Conservation (phyloP, 2,329 filamentous ascomycete genomes). For the Diaporthe helianthi region DNA sequence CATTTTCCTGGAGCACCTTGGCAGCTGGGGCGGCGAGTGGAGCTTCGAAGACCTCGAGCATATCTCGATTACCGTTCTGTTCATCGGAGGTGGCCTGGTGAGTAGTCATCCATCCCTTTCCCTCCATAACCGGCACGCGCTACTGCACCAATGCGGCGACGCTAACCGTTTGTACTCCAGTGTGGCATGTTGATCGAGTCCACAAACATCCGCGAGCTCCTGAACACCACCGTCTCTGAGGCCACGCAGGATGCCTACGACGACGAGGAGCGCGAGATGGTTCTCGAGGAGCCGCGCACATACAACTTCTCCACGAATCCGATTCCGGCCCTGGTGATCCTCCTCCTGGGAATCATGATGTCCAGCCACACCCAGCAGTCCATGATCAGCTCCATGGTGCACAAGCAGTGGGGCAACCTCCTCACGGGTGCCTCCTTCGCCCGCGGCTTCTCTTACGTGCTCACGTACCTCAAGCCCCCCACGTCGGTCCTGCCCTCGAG, state of each 20-base stretch:
- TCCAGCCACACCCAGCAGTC: conserved; percentile 84
- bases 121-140: conserved; percentile 14
- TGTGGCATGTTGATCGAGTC: conserved; percentile 89
- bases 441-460: conserved; percentile 78
- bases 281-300: conserved; percentile 65
- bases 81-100: conserved; percentile 89
- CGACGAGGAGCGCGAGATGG: conserved; percentile 54
- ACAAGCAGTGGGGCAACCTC: conserved; percentile 91
- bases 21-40: conserved; percentile 74
- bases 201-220: conserved; percentile 68
- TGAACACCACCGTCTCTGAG: conserved; percentile 61
- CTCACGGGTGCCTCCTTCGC: conserved; percentile 82
- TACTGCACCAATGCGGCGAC: conserved; percentile 28
- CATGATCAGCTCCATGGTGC: conserved; percentile 89
- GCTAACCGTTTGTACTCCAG: conserved; percentile 45
- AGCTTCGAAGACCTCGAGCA: conserved; percentile 86
- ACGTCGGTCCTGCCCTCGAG: conserved; percentile 80
- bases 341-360: conserved; percentile 94
- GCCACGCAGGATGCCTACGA: conserved; percentile 43
- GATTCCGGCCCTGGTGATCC: conserved; percentile 83
- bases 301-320: conserved; percentile 86
- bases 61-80: conserved; percentile 89
- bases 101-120: conserved; percentile 44
- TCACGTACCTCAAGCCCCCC: conserved; percentile 81
- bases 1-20: conserved; percentile 90